These are phyloP conservation scores for Globisporangium echinulatum DNA, from an alignment of 352 stramenopile species.

Conservation along the genomic window DNA sequence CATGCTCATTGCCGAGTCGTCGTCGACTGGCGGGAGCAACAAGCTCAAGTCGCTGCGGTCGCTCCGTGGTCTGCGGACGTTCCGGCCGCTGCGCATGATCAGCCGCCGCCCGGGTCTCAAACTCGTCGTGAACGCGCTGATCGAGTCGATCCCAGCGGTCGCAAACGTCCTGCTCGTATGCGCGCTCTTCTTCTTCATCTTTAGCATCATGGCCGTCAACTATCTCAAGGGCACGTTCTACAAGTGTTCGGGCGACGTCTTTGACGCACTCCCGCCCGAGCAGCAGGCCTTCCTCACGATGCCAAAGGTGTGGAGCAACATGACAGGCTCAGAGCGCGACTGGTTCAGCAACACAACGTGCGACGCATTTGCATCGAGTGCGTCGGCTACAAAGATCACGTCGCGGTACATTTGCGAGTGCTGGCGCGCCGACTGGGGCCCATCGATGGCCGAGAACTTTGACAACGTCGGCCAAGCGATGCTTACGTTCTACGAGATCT, in stretches of 20 bases:
- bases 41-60: constrained; percentile 76
- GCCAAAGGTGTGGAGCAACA: constrained; percentile 29
- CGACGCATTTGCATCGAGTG: constrained; percentile 19
- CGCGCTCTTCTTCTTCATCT: constrained; percentile 92
- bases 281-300: constrained; percentile 42
- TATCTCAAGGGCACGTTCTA: constrained; percentile 92
- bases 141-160: constrained; percentile 86
- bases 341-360: constrained; percentile 57
- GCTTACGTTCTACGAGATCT: constrained; percentile 91
- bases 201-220: constrained; percentile 92
- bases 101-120: constrained; percentile 78
- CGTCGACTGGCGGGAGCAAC: constrained; percentile 15
- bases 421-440: constrained; percentile 39
- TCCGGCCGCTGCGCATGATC: constrained; percentile 90
- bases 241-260: constrained; percentile 61
- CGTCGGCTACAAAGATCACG: constrained; percentile 23
- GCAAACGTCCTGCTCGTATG: constrained; percentile 89
- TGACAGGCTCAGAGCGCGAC: constrained; percentile 23
- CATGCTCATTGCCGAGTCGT: constrained; percentile 50
- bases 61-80: constrained; percentile 77
- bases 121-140: constrained; percentile 88
- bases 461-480: constrained; percentile 81
- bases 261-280: constrained; percentile 28
- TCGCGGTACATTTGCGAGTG: constrained; percentile 71
- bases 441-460: constrained; percentile 68